Conservation (phyloP, 345 rosid species). For the Arabidopsis thaliana region TAIR10.1 NC_003076.8:592001-592500, state of each 20-base stretch:
- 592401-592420: slow-evolving; percentile 73
- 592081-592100: slow-evolving; percentile 59
- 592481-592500: slow-evolving; percentile 77
- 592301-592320: slow-evolving; percentile 64
- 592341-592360: slow-evolving; percentile 57
- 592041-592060: slow-evolving; percentile 66
- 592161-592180: slow-evolving; percentile 62
- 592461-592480: slow-evolving; percentile 72
- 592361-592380: slow-evolving; percentile 52
- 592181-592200: slow-evolving; percentile 14
- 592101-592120: slow-evolving; percentile 64
- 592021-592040: slow-evolving; percentile 69
- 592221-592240: slow-evolving; percentile 75
- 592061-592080: slow-evolving; percentile 69
- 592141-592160: slow-evolving; percentile 56
- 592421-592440: slow-evolving; percentile 65
- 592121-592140: slow-evolving; percentile 66
- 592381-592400: slow-evolving; percentile 56
- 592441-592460: slow-evolving; percentile 68
- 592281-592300: slow-evolving; percentile 70
- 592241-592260: slow-evolving; percentile 61
- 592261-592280: slow-evolving; percentile 54
- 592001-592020: slow-evolving; percentile 77
- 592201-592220: slow-evolving; percentile 49
- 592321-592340: slow-evolving; percentile 56